Evolutionary conservation across 2,329 filamentous ascomycete genomes (phyloP).

Genomic region (Colletotrichum theobromicola): DNA sequence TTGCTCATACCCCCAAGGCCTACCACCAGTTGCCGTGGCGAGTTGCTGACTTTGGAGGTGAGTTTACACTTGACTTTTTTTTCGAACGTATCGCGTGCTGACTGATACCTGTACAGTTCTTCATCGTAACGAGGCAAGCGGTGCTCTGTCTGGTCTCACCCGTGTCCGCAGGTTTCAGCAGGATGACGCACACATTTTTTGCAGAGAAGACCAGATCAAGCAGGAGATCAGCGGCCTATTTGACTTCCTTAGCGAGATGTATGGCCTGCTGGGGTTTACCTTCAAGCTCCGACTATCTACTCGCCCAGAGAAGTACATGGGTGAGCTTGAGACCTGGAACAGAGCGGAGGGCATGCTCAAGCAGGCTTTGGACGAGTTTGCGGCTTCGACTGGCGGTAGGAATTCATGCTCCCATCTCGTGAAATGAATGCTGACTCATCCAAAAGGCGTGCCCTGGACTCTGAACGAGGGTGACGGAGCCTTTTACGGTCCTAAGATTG

Average conservation of each 20-base stretch:
- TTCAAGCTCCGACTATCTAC: slow-evolving; percentile 90
- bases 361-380: slow-evolving; percentile 80
- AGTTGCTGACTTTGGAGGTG: slow-evolving; percentile 85
- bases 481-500: slow-evolving; percentile 98
- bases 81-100: neutral
- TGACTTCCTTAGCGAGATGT: slow-evolving; percentile 81
- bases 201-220: slow-evolving; percentile 76
- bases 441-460: slow-evolving; percentile 64
- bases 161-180: slow-evolving; percentile 94
- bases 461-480: slow-evolving; percentile 94
- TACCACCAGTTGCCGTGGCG: slow-evolving; percentile 91
- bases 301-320: slow-evolving; percentile 85
- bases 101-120: slow-evolving; percentile 43
- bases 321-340: slow-evolving; percentile 87
- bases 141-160: slow-evolving; percentile 87
- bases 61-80: slow-evolving; percentile 47
- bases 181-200: slow-evolving; percentile 97
- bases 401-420: slow-evolving; percentile 21
- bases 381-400: slow-evolving; percentile 36
- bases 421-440: slow-evolving; percentile 24
- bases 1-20: slow-evolving; percentile 81
- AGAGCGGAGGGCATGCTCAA: slow-evolving; percentile 83
- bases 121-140: slow-evolving; percentile 94
- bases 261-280: slow-evolving; percentile 76
- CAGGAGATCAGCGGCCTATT: slow-evolving; percentile 83